Evolutionary conservation across 2,329 filamentous ascomycete genomes (phyloP).

Genomic region (Spiromastix sp.): DNA sequence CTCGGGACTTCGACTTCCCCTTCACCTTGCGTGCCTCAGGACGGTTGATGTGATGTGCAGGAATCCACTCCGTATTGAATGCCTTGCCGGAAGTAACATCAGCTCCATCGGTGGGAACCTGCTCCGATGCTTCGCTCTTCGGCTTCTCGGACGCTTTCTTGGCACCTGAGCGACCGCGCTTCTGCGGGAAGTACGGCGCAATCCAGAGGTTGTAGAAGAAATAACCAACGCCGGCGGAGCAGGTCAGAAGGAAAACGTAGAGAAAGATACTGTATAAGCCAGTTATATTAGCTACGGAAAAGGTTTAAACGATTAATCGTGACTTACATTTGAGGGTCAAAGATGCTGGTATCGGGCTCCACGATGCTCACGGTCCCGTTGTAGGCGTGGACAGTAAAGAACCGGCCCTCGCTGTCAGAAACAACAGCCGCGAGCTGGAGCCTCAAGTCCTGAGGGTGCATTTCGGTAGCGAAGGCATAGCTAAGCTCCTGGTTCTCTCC

Average conservation of each 20-base stretch:
- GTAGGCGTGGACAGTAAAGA: conserved; percentile 71
- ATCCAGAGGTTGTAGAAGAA: conserved; percentile 99
- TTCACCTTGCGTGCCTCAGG: conserved; percentile 59
- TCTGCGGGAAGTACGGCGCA: conserved; percentile 87
- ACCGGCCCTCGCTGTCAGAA: conserved; percentile 51
- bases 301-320: not conserved
- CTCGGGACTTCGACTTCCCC: conserved; percentile 16
- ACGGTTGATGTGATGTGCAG: conserved; percentile 76
- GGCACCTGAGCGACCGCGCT: conserved; percentile 53
- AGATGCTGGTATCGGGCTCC: conserved; percentile 80
- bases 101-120: conserved; percentile 55
- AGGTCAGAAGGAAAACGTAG: conserved; percentile 76
- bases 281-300: conserved; percentile 6
- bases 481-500: conserved; percentile 67
- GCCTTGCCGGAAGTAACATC: conserved; percentile 63
- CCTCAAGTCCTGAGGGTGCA: conserved; percentile 82
- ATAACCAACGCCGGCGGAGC: conserved; percentile 73
- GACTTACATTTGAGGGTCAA: conserved; percentile 89
- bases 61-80: conserved; percentile 93
- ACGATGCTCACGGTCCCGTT: conserved; percentile 78
- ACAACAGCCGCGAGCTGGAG: conserved; percentile 70
- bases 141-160: conserved; percentile 53
- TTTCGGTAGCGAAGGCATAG: conserved; percentile 79
- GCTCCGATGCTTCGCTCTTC: conserved; percentile 53
- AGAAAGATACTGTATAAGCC: conserved; percentile 69